A percentile compares a stretch with the other conserved stretches of the same genome.
Conservation (phyloP, 2,329 filamentous ascomycete species). For the Exophiala xenobiotica region DNA sequence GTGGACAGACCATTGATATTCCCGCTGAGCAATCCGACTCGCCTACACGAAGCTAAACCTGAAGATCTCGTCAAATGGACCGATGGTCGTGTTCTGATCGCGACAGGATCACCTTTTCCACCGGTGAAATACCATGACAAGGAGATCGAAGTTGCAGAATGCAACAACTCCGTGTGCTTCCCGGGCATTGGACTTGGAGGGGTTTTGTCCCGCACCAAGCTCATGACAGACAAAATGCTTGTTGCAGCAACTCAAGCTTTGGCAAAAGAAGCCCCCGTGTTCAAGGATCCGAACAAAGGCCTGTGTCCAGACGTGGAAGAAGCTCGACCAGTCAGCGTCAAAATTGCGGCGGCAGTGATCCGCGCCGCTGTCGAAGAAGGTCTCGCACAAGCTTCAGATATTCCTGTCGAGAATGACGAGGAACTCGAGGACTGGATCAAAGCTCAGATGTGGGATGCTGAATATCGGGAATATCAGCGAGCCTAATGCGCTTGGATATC, state of each 20-base stretch:
- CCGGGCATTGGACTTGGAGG: constrained; percentile 81
- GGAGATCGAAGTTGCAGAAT: constrained; percentile 68
- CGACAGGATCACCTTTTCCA: constrained; percentile 79
- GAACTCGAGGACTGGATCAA: constrained; percentile 43
- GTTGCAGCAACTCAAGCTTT: constrained; percentile 76
- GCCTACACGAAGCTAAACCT: constrained; percentile 77
- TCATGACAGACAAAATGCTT: constrained; percentile 75
- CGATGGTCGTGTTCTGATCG: constrained; percentile 71
- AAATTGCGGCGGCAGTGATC: constrained; percentile 75
- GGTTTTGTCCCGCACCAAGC: constrained; percentile 66
- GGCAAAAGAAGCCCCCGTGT: constrained; percentile 67
- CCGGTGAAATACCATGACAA: constrained; percentile 63
- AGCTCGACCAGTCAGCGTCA: constrained; percentile 72
- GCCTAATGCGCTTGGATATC: too few relatives aligned
- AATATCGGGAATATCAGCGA: too few relatives aligned
- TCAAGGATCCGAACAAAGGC: constrained; percentile 63
- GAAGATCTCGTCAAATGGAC: constrained; percentile 77
- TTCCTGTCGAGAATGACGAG: constrained; percentile 54
- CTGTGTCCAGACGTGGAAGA: constrained; percentile 73
- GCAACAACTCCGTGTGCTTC: constrained; percentile 85
- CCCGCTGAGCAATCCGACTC: constrained; percentile 81
- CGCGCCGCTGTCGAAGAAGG: constrained; percentile 68
- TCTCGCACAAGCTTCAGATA: constrained; percentile 62
- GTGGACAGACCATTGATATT: constrained; percentile 73
- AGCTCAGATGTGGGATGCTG: constrained; percentile 45